Evolutionary conservation across 2,329 filamentous ascomycete genomes (phyloP).

Genomic region (Trichoderma harzianum): DNA sequence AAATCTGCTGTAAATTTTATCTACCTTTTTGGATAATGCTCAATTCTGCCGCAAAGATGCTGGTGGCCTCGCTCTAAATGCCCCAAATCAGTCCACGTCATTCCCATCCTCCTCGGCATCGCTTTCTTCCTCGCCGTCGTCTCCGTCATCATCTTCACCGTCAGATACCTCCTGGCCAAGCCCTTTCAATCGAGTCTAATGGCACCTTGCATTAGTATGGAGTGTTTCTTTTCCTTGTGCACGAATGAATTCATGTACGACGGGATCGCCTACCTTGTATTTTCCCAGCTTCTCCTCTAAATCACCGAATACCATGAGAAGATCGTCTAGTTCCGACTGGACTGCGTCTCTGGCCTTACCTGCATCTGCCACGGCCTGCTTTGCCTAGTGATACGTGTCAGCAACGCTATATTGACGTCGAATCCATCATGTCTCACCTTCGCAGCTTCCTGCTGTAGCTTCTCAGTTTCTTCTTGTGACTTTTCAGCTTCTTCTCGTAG

Average conservation of each 20-base stretch:
- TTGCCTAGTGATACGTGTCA: conserved; percentile 26
- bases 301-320: conserved; percentile 77
- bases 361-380: conserved; percentile 38
- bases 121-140: conserved; percentile 40
- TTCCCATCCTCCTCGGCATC: conserved; percentile 29
- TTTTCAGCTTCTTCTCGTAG: conserved; percentile 30
- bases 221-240: background rate
- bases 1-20: background rate
- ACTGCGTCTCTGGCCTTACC: conserved; percentile 60
- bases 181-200: conserved; percentile 56
- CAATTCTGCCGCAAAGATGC: background rate
- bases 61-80: background rate
- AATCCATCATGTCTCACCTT: conserved; percentile 24
- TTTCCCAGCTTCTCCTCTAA: conserved; percentile 71
- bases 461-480: conserved; percentile 21
- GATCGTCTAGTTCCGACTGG: conserved; percentile 74
- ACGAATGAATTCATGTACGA: background rate
- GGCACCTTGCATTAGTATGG: background rate
- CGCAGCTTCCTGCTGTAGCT: conserved; percentile 24
- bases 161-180: conserved; percentile 72
- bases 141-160: conserved; percentile 65
- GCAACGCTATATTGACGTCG: background rate
- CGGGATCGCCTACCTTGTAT: conserved; percentile 60
- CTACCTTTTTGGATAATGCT: background rate
- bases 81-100: background rate